phyloP scores from a whole-genome alignment of 2,329 filamentous ascomycete genomes.

The Drechslerella dactyloides region DNA sequence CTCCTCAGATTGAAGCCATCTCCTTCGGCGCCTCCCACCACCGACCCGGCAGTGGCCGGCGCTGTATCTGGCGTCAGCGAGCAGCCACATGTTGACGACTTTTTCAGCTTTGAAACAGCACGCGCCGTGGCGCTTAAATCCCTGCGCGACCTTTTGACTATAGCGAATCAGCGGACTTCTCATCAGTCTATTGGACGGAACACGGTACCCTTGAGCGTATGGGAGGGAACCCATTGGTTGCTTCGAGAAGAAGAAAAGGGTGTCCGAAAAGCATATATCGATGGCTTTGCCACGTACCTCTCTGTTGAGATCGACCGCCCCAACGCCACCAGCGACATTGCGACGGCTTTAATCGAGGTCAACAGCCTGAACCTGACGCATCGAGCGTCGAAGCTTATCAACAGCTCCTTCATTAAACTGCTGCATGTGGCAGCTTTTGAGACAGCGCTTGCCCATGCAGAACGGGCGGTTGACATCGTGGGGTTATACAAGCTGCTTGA shows the following conservation, averaged over 20 bases:
- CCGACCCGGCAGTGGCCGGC: conserved; percentile 62
- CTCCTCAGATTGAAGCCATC: conserved; percentile 77
- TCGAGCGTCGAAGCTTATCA: conserved; percentile 56
- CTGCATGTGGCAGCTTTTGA: conserved; percentile 91
- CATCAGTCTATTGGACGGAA: conserved; percentile 72
- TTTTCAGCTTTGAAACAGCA: conserved; percentile 69
- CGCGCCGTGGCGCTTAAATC: conserved; percentile 73
- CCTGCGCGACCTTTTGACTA: conserved; percentile 79
- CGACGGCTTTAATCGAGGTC: conserved; percentile 61
- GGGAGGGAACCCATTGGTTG: conserved; percentile 97
- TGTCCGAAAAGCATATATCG: conserved; percentile 83
- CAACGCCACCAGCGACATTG: conserved; percentile 66
- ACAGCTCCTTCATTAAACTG: conserved; percentile 70
- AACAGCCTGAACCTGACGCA: conserved; percentile 54
- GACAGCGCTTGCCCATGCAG: conserved; percentile 75
- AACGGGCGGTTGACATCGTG: conserved; percentile 75
- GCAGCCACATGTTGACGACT: conserved; percentile 64
- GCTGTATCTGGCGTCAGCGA: conserved; percentile 63
- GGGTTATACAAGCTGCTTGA: conserved; percentile 78
- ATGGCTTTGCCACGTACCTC: conserved; percentile 83
- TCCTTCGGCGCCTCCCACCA: conserved; percentile 59
- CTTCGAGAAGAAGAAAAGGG: conserved; percentile 77
- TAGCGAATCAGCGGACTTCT: conserved; percentile 73
- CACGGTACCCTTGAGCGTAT: conserved; percentile 78
- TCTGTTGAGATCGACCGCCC: conserved; percentile 66